Evolutionary conservation across 305 asterid species (phyloP).

Genomic region (Rubia tinctorum): DNA sequence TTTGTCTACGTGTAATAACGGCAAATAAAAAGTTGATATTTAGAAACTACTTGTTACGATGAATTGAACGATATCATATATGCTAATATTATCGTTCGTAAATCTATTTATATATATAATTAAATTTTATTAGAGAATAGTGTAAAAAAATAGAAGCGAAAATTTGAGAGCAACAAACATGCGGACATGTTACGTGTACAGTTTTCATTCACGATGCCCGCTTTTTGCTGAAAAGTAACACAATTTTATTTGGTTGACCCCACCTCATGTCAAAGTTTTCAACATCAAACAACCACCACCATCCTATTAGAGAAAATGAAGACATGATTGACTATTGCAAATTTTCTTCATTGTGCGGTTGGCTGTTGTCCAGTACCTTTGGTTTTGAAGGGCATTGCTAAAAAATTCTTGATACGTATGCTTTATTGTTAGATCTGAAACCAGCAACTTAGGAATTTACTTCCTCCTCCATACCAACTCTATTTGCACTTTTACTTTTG

Average conservation of each 20-base stretch:
- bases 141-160: no score
- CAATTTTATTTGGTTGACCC: neutral
- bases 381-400: neutral
- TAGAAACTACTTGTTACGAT: no score
- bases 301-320: neutral
- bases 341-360: neutral
- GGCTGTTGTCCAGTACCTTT: neutral
- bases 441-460: neutral
- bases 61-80: no score
- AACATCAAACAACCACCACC: constrained; percentile 15
- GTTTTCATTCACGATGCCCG: neutral
- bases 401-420: neutral
- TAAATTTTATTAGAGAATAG: no score
- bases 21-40: no score
- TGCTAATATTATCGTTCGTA: no score
- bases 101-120: no score
- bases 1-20: no score
- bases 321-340: neutral
- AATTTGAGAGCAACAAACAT: neutral
- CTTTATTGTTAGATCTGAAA: neutral
- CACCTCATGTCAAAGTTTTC: neutral
- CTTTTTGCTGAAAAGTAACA: neutral
- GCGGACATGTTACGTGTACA: neutral
- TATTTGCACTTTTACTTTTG: no score
- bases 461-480: no score